A percentile compares a stretch with the other conserved stretches of the same genome.
These are phyloP conservation scores for Parsonsia alboflavescens DNA, from an alignment of 257 asterid species.

Conservation along the genomic window DNA sequence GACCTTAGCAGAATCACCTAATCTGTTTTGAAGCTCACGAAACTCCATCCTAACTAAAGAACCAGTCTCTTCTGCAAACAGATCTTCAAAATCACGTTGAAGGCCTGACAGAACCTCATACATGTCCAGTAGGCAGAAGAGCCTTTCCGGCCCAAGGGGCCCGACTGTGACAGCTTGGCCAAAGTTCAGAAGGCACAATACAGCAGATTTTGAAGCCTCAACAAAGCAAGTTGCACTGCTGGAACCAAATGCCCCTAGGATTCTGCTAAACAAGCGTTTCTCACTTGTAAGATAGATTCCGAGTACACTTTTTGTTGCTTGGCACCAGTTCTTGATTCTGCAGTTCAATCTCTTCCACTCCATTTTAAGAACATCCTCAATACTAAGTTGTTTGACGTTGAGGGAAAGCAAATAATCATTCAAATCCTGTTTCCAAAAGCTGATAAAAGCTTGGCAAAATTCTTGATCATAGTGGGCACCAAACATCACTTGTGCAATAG, in stretches of 20 bases:
- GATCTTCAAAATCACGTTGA: conserved; percentile 39
- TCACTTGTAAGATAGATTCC: conserved; percentile 72
- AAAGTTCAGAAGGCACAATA: conserved; percentile 50
- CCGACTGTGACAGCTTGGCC: conserved; percentile 61
- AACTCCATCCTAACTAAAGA: conserved; percentile 47
- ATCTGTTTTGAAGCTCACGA: conserved; percentile 42
- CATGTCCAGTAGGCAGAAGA: conserved; percentile 77
- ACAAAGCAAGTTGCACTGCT: conserved; percentile 47
- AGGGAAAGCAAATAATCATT: conserved; percentile 74
- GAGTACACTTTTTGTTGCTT: conserved; percentile 70
- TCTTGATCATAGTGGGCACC: conserved; percentile 66
- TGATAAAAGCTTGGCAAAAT: conserved; percentile 65
- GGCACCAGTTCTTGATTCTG: conserved; percentile 75
- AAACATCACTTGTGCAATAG: conserved; percentile 69
- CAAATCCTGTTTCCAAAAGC: conserved; percentile 61
- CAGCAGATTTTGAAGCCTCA: conserved; percentile 62
- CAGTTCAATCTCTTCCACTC: conserved; percentile 72
- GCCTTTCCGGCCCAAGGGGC: conserved; percentile 74
- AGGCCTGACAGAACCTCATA: conserved; percentile 72
- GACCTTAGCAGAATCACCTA: conserved; percentile 65
- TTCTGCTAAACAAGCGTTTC: conserved; percentile 61
- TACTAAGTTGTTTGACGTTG: conserved; percentile 69
- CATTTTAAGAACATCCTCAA: conserved; percentile 83
- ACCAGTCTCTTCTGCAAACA: conserved; percentile 53
- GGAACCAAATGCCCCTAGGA: conserved; percentile 50